Evolutionary conservation across 2,329 filamentous ascomycete genomes (phyloP).

Genomic region (Paramyrothecium sp.): DNA sequence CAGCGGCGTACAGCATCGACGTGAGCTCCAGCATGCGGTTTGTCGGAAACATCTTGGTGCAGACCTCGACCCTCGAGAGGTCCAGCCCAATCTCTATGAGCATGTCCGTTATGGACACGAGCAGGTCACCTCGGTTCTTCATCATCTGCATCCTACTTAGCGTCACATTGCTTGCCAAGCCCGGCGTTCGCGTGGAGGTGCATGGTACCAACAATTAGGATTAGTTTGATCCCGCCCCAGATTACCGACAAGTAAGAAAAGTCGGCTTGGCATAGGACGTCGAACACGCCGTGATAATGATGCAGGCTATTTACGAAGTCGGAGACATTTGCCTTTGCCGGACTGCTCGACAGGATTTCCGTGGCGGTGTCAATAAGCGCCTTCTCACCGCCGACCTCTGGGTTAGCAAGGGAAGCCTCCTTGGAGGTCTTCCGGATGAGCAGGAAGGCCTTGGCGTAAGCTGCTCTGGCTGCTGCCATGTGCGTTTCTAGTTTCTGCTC

Average conservation of each 20-base stretch:
- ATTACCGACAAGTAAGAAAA: slow-evolving; percentile 1
- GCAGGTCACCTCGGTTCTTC: not conserved
- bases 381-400: not conserved
- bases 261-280: not conserved
- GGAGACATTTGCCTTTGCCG: not conserved
- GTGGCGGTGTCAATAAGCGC: not conserved
- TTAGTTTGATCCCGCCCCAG: slow-evolving; percentile 1
- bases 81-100: not conserved
- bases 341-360: not conserved
- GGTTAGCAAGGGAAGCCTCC: not conserved
- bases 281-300: not conserved
- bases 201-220: not conserved
- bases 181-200: not conserved
- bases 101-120: not conserved
- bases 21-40: slow-evolving; percentile 1
- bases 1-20: not conserved
- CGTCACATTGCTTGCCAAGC: not conserved
- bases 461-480: not conserved
- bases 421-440: not conserved
- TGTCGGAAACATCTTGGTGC: not conserved
- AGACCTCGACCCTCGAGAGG: not conserved
- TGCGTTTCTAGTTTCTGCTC: not conserved
- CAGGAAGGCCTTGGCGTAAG: not conserved
- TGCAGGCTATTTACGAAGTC: slow-evolving; percentile 1
- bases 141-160: not conserved